Base-by-base conservation (phyloP, 768 basidiomycete genomes). In the Mycena vulgaris region DNA sequence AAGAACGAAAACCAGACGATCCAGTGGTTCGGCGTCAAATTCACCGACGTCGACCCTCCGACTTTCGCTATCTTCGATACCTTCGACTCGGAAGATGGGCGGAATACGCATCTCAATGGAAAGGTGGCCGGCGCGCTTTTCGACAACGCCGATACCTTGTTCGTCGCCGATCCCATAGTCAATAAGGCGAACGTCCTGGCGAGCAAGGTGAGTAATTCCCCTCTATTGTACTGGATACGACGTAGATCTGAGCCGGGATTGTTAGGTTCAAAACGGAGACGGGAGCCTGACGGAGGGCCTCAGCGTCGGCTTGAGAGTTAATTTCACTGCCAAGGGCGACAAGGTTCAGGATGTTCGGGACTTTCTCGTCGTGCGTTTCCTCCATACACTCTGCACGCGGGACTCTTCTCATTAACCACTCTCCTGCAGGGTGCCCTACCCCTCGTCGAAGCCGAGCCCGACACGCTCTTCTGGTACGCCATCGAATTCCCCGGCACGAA, bases 21-120 rank as follows among this genome's bases (percentile, higher is more conserved):
- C n/a, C 80, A 84, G 74, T 84, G 82, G 83, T 83, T 78, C 70
- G 83, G 80, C 11, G 65, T 83, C 57, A 80, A 80, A 63, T 78
- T 79, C 57, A 70, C 71, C 39, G 63, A 60, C 39, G 63, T 69
- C 37, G 45, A 68, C 60, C 66, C 75, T 35, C 62, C 71, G 16
- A 75, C 76, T 9, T 83, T 78, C 71, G 80, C 78, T 45, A 80
- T 83, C 66, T 83, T 85, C 76, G 83, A 84, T 67, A 81, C 83
- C 14, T 83, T 83, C 76, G 74, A 76, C 5, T 72, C 75, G 28
- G 78, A 81, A 52, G 68, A 72, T 27, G 82, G 77, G 7, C 78
- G 83, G 19, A 55, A 72, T 9, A 80, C 78, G 7, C 83, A 84
- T 71, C 71, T 83, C 37, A 48, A 63, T 14, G 83, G 83, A 13